Evolutionary conservation across 352 stramenopile species (phyloP), one percentile per base, ranked within the genome.

Genomic region (Thraustochytrium striatum): DNA sequence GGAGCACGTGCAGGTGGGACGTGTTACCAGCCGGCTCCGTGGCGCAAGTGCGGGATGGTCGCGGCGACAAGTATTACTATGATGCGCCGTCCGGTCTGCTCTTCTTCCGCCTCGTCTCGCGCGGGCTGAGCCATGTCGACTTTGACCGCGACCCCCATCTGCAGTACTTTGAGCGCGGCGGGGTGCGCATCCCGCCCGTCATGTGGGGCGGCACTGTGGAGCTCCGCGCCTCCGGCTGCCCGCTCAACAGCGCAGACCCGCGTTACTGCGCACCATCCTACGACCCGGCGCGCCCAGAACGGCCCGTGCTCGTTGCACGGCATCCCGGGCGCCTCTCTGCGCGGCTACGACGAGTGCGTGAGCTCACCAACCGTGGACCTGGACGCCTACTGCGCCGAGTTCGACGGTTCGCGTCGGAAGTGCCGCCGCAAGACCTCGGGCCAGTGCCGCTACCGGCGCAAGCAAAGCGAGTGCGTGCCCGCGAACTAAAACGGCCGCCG

Each of bases 51-150:
- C 57, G 16, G 7, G 8, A 3, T 11, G 32, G 62, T 19, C 30
- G 35, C 8, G 62, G 62, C 21, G 47, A 72, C 44, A 72, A 8
- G 30, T 72, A 72, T 36, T 72, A 50, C 62, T 72, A 33, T 25
- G 41, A 75, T 5, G 28, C 25, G 11, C 9, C 30, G 13, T 16
- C 32, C 5, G 57, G 32, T 5, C 44, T 72, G 16, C 35, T 72
- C 16, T 72, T 50, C 62, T 61, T 72, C 32, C 39, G 47, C 32
- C 13, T 72, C 9, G 25, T 61, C 25, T 36, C 30, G 32, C 62
- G 69, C 9, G 5, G 7, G n/a, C 30, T 61, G 9, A 28, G 9
- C 5, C 30, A 7, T 9, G 19, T 72, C 7, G 39, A 61, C 30
- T 72, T 72, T 25, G 30, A 72, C 44, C 11, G 57, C 16, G 39